Conservation (phyloP, 768 basidiomycete species). For the Hericium rajendrae region DNA sequence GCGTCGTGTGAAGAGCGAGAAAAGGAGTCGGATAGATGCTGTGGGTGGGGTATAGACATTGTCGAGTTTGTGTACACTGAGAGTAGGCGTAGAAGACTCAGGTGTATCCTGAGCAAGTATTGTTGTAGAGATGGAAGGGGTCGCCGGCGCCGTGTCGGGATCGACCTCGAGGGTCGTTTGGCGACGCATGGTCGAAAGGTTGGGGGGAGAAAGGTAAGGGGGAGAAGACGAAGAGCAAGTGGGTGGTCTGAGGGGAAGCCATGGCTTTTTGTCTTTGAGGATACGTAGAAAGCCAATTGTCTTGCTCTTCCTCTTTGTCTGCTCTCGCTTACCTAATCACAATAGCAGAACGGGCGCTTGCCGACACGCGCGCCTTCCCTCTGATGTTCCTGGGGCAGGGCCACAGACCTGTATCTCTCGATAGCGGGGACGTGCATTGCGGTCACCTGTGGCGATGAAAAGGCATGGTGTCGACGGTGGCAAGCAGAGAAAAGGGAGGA, state of each 20-base stretch:
- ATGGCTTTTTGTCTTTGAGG: constrained; percentile 21
- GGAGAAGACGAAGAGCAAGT: constrained; percentile 8
- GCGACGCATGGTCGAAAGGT: constrained; percentile 17
- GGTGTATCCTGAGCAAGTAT: constrained; percentile 12
- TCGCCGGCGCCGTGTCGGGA: constrained; percentile 12
- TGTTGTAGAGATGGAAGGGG: constrained; percentile 14
- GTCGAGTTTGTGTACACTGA: constrained; percentile 17
- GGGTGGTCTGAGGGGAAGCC: constrained; percentile 2
- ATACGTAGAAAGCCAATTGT: constrained; percentile 1
- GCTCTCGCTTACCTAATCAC: constrained; percentile 8
- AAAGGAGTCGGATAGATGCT: constrained; percentile 48
- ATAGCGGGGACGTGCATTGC: no score
- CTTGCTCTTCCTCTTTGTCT: neutral
- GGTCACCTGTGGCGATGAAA: no score
- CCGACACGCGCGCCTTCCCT: no score
- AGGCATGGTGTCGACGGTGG: no score
- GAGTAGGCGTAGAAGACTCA: constrained; percentile 14
- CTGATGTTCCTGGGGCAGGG: no score
- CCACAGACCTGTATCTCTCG: no score
- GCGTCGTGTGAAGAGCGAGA: constrained; percentile 49
- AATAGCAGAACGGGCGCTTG: constrained; percentile 1
- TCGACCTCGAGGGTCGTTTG: constrained; percentile 18
- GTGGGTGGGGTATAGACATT: constrained; percentile 16
- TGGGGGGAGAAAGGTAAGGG: constrained; percentile 13
- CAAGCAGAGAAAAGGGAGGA: no score